Evolutionary conservation across 139 green algal species (phyloP).

Genomic region (Volvox africanus): DNA sequence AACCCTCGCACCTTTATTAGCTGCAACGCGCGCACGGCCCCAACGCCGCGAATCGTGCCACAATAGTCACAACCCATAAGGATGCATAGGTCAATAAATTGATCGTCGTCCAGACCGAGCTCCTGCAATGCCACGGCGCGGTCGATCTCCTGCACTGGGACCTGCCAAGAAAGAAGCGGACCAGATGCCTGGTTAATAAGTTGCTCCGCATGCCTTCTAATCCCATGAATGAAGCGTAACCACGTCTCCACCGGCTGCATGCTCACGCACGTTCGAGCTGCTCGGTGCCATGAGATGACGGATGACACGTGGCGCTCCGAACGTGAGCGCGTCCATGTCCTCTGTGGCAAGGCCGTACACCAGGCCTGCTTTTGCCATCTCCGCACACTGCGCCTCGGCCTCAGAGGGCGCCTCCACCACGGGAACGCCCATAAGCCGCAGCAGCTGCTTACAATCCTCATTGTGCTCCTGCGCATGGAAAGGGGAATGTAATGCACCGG

Average conservation of each 20-base stretch:
- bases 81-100: slow-evolving; percentile 99
- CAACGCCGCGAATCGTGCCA: slow-evolving; percentile 87
- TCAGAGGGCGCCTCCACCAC: slow-evolving; percentile 89
- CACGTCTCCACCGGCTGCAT: no score
- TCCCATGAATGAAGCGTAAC: no score
- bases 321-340: slow-evolving; percentile 98
- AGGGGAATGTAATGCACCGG: no score
- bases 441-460: slow-evolving; percentile 94
- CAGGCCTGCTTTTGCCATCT: slow-evolving; percentile 71
- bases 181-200: no score
- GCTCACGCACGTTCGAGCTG: slow-evolving; percentile 54
- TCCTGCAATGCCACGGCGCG: slow-evolving; percentile 75
- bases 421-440: slow-evolving; percentile 96
- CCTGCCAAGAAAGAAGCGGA: background rate
- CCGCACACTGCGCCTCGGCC: slow-evolving; percentile 86
- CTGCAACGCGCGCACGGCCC: slow-evolving; percentile 83
- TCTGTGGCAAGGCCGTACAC: slow-evolving; percentile 95
- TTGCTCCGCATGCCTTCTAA: no score
- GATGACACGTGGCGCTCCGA: slow-evolving; percentile 87
- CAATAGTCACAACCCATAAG: slow-evolving; percentile 98
- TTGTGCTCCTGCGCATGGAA: slow-evolving; percentile 82
- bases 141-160: slow-evolving; percentile 91
- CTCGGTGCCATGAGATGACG: slow-evolving; percentile 94
- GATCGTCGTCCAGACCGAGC: slow-evolving; percentile 72
- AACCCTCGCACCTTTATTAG: slow-evolving; percentile 82